A percentile compares a stretch with the other conserved stretches of the same genome.
These are phyloP conservation scores for Collybia sordida DNA, from an alignment of 768 basidiomycete species.

Conservation along the genomic window DNA sequence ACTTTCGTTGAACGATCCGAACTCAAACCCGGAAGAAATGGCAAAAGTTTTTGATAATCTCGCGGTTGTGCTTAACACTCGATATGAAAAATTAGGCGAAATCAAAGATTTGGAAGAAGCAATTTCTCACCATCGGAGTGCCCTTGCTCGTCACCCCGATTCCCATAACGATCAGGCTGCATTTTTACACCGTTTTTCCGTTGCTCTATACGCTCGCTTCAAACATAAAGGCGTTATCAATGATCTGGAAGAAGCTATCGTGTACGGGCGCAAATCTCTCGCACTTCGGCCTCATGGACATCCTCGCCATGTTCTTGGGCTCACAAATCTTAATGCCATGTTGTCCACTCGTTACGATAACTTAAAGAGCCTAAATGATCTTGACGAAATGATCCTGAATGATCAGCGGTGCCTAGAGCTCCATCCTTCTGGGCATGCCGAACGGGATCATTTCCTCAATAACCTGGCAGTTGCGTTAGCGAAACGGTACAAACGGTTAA, in stretches of 20 bases:
- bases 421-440: conserved; percentile 10
- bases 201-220: conserved; percentile 8
- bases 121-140: conserved; percentile 1
- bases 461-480: conserved; percentile 7
- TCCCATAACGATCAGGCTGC: conserved; percentile 7
- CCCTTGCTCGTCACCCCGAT: not conserved
- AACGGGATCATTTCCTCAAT: conserved; percentile 7
- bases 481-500: conserved; percentile 2
- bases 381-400: conserved; percentile 3
- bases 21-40: too few species aligned
- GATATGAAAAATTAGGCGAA: not conserved
- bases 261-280: not conserved
- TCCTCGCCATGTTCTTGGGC: conserved; percentile 3
- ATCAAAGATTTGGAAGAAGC: conserved; percentile 7
- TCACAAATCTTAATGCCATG: conserved; percentile 7
- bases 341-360: conserved; percentile 14
- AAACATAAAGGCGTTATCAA: not conserved
- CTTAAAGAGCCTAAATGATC: conserved; percentile 2
- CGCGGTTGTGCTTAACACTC: not conserved
- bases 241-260: conserved; percentile 1
- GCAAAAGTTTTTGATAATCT: not conserved
- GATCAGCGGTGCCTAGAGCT: conserved; percentile 3
- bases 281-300: not conserved
- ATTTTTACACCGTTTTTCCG: conserved; percentile 18
- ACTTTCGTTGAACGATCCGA: not conserved